A percentile compares a stretch with the other conserved stretches of the same genome.
phyloP scores from a whole-genome alignment of 139 green algal genomes.

The Chlorella sp. region DNA sequence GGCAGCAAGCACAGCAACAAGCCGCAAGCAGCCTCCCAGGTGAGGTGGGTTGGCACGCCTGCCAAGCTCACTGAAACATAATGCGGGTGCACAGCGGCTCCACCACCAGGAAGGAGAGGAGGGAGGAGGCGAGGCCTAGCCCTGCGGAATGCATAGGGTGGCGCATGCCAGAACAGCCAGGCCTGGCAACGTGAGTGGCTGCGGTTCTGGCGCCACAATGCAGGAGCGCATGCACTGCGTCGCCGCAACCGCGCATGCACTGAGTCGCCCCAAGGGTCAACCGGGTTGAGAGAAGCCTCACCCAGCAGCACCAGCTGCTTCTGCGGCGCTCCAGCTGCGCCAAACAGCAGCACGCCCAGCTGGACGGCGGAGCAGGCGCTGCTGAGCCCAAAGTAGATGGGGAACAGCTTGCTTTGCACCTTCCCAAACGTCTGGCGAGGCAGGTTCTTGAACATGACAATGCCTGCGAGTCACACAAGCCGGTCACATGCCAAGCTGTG shows the following conservation, averaged over 20 bases:
- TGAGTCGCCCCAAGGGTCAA: too few species aligned
- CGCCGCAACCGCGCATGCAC: too few species aligned
- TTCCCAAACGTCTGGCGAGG: conserved; percentile 72
- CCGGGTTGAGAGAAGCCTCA: neutral
- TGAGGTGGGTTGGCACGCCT: too few species aligned
- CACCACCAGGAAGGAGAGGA: conserved; percentile 65
- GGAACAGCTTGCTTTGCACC: conserved; percentile 74
- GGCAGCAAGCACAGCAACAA: too few species aligned
- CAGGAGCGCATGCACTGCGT: too few species aligned
- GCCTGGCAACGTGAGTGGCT: too few species aligned
- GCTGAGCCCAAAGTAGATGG: conserved; percentile 37
- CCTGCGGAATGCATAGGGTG: neutral
- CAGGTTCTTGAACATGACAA: conserved; percentile 79
- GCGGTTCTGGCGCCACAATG: too few species aligned
- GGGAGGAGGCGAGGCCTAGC: conserved; percentile 48
- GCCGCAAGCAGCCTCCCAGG: too few species aligned
- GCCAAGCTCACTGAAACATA: conserved; percentile 68
- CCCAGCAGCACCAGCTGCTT: conserved; percentile 29
- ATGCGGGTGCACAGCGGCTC: conserved; percentile 69
- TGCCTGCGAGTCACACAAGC: too few species aligned
- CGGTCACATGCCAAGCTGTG: too few species aligned
- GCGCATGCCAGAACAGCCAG: too few species aligned
- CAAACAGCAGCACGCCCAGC: conserved; percentile 19
- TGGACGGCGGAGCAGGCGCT: conserved; percentile 12
- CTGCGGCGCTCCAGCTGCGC: neutral